Conservation (phyloP, 2,329 filamentous ascomycete genomes). For the Lasiodiplodia theobromae region DNA sequence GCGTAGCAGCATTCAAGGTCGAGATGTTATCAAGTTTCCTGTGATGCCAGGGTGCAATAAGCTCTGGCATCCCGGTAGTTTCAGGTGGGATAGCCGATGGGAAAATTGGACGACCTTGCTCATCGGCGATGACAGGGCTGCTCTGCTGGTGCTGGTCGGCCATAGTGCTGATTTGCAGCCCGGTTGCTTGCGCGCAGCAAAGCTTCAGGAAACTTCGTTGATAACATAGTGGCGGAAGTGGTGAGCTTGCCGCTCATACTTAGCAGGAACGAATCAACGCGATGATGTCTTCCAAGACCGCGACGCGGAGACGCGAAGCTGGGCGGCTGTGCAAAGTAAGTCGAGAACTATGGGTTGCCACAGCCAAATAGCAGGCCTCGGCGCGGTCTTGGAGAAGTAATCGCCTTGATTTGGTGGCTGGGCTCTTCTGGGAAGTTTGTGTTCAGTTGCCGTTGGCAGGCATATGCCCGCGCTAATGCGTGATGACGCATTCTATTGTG, state of each 20-base stretch:
- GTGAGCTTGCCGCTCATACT: background rate
- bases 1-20: background rate
- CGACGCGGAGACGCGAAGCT: background rate
- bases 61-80: constrained; percentile 22
- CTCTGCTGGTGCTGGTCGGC: background rate
- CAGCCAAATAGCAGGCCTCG: background rate
- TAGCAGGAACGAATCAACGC: background rate
- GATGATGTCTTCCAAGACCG: constrained; percentile 17
- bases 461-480: background rate
- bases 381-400: background rate
- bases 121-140: constrained; percentile 22
- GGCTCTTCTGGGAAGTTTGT: constrained; percentile 1
- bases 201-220: background rate
- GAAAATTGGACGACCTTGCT: constrained; percentile 8
- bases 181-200: background rate
- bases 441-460: background rate
- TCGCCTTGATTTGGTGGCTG: constrained; percentile 12
- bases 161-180: constrained; percentile 2
- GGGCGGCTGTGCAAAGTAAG: background rate
- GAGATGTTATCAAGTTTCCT: constrained; percentile 3
- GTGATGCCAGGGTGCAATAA: constrained; percentile 13
- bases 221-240: background rate
- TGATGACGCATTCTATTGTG: background rate
- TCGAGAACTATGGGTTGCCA: background rate
- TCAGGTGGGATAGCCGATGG: constrained; percentile 25